phyloP scores from a whole-genome alignment of 257 asterid species.

The Gentiana straminea region DNA sequence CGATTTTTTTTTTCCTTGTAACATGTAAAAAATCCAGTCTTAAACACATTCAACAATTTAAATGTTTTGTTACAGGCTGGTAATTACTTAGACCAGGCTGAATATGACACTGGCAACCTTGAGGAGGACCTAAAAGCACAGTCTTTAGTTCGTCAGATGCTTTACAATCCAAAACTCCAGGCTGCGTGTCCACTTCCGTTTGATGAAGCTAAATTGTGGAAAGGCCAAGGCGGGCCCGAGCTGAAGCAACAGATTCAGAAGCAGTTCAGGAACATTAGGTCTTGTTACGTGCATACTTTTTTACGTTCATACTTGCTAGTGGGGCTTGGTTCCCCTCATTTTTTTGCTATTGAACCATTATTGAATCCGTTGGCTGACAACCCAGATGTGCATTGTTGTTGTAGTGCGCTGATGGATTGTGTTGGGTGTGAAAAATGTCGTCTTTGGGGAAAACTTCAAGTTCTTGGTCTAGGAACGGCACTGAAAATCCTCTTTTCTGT shows the following conservation, averaged over 20 bases:
- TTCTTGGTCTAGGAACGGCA: slow-evolving; percentile 96
- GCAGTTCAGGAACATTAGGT: slow-evolving; percentile 90
- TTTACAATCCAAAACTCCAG: slow-evolving; percentile 73
- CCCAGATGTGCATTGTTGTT: neutral
- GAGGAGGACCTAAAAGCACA: slow-evolving; percentile 80
- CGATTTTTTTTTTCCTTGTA: slow-evolving; percentile 7
- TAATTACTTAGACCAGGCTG: slow-evolving; percentile 88
- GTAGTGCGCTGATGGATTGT: slow-evolving; percentile 90
- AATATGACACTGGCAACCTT: slow-evolving; percentile 61
- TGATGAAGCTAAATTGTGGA: slow-evolving; percentile 94
- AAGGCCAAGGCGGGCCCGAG: slow-evolving; percentile 94
- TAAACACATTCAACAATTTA: slow-evolving; percentile 1
- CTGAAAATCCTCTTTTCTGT: slow-evolving; percentile 81
- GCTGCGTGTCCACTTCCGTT: slow-evolving; percentile 87
- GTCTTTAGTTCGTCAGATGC: slow-evolving; percentile 61
- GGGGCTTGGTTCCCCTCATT: neutral
- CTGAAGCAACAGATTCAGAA: slow-evolving; percentile 75
- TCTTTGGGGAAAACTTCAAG: slow-evolving; percentile 95
- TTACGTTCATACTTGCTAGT: neutral
- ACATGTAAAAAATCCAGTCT: neutral
- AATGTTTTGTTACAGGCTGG: slow-evolving; percentile 42
- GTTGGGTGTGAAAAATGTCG: slow-evolving; percentile 97
- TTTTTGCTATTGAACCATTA: neutral
- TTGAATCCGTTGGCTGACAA: neutral
- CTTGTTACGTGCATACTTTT: neutral